Conservation (phyloP, 306 rosid genomes). For the Aeschynomene evenia region DNA sequence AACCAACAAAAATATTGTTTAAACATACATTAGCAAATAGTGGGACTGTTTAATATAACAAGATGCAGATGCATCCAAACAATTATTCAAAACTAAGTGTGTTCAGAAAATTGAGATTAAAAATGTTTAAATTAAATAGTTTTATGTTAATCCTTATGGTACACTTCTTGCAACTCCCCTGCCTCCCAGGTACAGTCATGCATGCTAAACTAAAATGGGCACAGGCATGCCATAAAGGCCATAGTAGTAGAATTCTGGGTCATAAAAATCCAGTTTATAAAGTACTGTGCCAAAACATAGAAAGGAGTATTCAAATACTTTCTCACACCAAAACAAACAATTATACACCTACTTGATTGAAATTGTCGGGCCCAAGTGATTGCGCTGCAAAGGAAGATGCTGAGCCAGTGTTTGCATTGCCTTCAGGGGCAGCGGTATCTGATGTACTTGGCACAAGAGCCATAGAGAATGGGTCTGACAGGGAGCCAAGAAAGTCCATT, state of each 20-base stretch:
- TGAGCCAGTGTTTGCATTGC: constrained; percentile 41
- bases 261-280: constrained; percentile 4
- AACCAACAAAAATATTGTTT: constrained; percentile 25
- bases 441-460: constrained; percentile 68
- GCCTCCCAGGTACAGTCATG: background rate
- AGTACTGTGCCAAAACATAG: background rate
- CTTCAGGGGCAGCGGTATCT: constrained; percentile 43
- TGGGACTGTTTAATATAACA: background rate
- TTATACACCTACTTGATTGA: constrained; percentile 54
- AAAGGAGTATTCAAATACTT: background rate
- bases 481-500: constrained; percentile 76
- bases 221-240: background rate
- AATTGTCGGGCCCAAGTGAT: constrained; percentile 43
- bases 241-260: background rate
- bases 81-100: constrained; percentile 5
- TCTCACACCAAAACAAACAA: constrained; percentile 18
- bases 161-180: background rate
- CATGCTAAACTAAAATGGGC: constrained; percentile 8
- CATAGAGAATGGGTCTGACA: constrained; percentile 72
- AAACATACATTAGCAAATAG: constrained; percentile 1
- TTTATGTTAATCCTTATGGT: background rate
- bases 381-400: constrained; percentile 50
- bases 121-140: background rate
- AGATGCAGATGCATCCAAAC: constrained; percentile 1
- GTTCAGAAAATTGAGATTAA: too few species aligned